Base-by-base conservation (phyloP, 805 yeast species). In the Ogataea nakhonphanomensis region DNA sequence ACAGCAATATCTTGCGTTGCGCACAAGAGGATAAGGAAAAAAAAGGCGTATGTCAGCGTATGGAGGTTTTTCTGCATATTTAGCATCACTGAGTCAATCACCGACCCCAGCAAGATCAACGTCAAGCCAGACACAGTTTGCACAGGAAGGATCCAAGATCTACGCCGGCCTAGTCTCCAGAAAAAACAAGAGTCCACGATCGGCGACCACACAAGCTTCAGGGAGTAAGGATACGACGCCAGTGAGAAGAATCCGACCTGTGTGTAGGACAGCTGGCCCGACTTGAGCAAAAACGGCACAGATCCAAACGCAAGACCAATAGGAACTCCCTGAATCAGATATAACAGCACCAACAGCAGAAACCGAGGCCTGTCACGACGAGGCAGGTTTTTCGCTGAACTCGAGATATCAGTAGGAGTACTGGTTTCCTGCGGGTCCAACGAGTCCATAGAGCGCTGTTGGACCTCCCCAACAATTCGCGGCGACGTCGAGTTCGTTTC, bases 1-100 rank as follows among this genome's bases (percentile, higher is more conserved):
- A 93, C 99, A 0, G 99, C 98, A 41, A 93, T 93, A 59, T 93
- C 99, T 62, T 93, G 99, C 0, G 99, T 91, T 1, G 98, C 97
- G 66, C 97, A 90, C 44, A 90, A 70, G 43, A 91, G 76, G 24
- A 93, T 93, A 44, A 93, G 67, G 15, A 78, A 49, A 53, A 90
- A 85, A 63, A 93, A 93, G 41, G 78, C 71, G 35, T 69, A 51
- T 0, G 98, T 87, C 45, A 93, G 75, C 3, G 64, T 57, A 10
- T 65, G 54, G 43, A 88, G 65, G 49, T 80, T 69, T 22, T 61
- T 51, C 24, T 66, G 60, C 0, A 89, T 79, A 15, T 45, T 31
- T 5, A 30, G 33, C 57, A 81, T 67, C 51, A 74, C 64, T 5
- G 50, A 51, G 47, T 76, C 83, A 55, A 78, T 76, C 5, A 62